Percentiles rank a stretch among this genome's conserved stretches.
These are phyloP conservation scores for Ogataea thermomethanolica DNA, from an alignment of 805 yeast species.

Conservation along the genomic window DNA sequence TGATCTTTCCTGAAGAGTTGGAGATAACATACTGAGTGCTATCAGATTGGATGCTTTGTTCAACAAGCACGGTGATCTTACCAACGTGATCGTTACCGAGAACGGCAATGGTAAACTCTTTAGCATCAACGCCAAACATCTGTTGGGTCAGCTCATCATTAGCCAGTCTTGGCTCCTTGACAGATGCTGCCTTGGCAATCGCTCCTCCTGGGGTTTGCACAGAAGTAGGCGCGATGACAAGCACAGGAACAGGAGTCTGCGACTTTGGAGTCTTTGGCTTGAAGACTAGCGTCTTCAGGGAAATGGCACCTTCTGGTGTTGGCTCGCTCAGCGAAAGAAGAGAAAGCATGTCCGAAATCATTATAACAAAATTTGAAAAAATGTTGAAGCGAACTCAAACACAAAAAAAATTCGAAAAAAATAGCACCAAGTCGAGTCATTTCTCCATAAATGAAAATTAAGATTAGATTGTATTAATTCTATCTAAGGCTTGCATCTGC, in stretches of 20 bases:
- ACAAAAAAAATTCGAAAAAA: conserved; percentile 1
- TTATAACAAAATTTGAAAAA: conserved; percentile 3
- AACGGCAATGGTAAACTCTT: conserved; percentile 59
- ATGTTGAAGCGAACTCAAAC: conserved; percentile 1
- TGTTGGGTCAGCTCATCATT: conserved; percentile 71
- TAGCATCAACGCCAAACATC: conserved; percentile 54
- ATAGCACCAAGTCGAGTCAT: background rate
- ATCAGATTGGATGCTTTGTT: conserved; percentile 43
- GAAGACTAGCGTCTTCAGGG: conserved; percentile 77
- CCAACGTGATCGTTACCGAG: conserved; percentile 42
- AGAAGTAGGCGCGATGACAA: conserved; percentile 63
- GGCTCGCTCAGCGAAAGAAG: conserved; percentile 60
- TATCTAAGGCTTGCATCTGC: conserved; percentile 89
- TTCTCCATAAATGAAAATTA: background rate
- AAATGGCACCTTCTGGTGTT: conserved; percentile 45
- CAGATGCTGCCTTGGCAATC: conserved; percentile 64
- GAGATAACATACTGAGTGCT: conserved; percentile 42
- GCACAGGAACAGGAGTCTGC: conserved; percentile 72
- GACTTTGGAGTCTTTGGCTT: conserved; percentile 89
- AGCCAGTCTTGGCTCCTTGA: conserved; percentile 86
- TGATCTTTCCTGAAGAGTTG: conserved; percentile 50
- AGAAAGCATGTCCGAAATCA: conserved; percentile 61
- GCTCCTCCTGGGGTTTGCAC: conserved; percentile 55
- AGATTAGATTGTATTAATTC: background rate
- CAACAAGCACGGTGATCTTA: conserved; percentile 59